Base-by-base conservation (phyloP, 495 filamentous ascomycete genomes). In the Hypoxylon lenormandii region DNA sequence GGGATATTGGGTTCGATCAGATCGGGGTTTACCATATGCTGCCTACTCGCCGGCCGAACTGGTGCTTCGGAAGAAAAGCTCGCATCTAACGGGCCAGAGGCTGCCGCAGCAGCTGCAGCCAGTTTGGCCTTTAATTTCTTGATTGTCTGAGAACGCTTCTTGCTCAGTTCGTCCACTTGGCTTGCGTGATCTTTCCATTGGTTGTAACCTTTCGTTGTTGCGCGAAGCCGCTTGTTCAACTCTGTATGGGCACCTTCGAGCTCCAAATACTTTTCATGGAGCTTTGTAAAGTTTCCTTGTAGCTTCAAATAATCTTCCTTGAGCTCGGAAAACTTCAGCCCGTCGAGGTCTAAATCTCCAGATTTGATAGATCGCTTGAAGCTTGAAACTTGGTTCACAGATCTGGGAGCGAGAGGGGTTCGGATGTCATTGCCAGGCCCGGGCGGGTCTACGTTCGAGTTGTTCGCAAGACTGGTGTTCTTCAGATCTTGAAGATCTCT, bases 201-300 rank as follows among this genome's bases (percentile, higher is more conserved):
- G 33, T 68, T 54, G 18, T 64, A 72, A 1, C 58, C 47, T 15
- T 48, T 60, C 38, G 58, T 76, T 38, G 58, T 65, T 33, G 67
- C 55, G n/a, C 72, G 74, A 66, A 74, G 54, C 11, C 58, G 63
- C n/a, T 56, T 40, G 10, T 68, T 75, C 8, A 72, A 64, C 40
- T 69, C 50, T 23, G 48, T 11, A 78, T 70, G 64, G 79, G 82
- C 66, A 64, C 77, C 56, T 79, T 85, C 56, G 26, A 76, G 62
- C 52, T 70, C 63, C 16, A 37, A 37, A 40, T 64, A 76, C 18
- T 69, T 78, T 28, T 50, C 49, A 49, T 72, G 43, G 26, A 80
- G 16, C 5, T 64, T 65, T 11, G 59, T 48, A 38, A 77, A 75
- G 1, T 57, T 70, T 33, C 72, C 66, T 2, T 54, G 51, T 0